Evolutionary conservation across 2,329 filamentous ascomycete genomes (phyloP), one percentile per base, ranked within the genome.

Genomic region (Thelonectria olida): DNA sequence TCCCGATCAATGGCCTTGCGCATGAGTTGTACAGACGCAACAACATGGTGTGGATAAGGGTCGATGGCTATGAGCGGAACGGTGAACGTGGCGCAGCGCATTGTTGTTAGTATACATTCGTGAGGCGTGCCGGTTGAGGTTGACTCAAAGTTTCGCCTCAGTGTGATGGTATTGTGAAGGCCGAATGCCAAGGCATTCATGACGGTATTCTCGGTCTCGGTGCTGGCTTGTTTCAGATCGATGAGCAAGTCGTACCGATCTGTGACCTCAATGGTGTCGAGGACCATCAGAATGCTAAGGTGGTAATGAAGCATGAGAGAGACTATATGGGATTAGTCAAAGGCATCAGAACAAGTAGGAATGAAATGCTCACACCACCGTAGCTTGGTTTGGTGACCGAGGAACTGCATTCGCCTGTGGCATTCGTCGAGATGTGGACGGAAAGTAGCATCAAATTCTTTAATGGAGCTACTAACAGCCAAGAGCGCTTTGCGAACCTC

Each of bases 261-360:
- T 0, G 72, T 69, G 2, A 67, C 73, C 31, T 75, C 72, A 17
- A 75, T 71, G 2, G 70, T 68, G 23, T 76, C 74, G 1, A 71
- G 58, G 1, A 75, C 53, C 67, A 75, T 73, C 1, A 76, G 39
- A 7, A 76, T 75, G 61, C 74, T 74, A 5, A 76, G 66, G 22
- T 76, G 70, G 25, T 75, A 76, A 39, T 76, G 74, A 10, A 76
- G 65, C 74, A 75, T 75, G 0, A 75, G 67, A 15, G 72, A 74
- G 54, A 74, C 73, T 74, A 19, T 8, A 23, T 13, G 20, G 20
- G n/a, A 42, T 64, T 20, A 62, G 55, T 13, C 13, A 4, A 25
- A 28, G 27, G 31, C 4, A 10, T 7, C 12, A 17, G 3, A 9
- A 17, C 8, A 20, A 10, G 17, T 31, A 15, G 27, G 19, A 9